These are phyloP conservation scores for Tolypocladium sp. DNA, from an alignment of 2,329 filamentous ascomycete genomes.

Conservation along the genomic window DNA sequence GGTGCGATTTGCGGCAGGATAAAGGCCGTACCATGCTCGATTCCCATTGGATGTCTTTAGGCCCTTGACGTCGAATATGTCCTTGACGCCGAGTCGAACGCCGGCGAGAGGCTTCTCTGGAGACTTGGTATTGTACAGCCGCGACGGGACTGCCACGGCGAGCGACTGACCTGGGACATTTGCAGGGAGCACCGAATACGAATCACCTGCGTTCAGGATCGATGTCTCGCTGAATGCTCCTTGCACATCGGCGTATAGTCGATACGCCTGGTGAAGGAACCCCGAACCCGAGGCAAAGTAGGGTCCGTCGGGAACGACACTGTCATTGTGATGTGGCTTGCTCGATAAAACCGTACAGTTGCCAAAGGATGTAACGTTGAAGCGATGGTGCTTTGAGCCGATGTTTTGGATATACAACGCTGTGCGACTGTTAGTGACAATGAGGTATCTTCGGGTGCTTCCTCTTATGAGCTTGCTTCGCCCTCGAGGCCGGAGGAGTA, in stretches of 20 bases:
- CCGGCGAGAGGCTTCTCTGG: slow-evolving; percentile 43
- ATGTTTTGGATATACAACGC: neutral
- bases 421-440: neutral
- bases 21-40: slow-evolving; percentile 46
- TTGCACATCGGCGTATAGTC: slow-evolving; percentile 12
- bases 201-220: neutral
- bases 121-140: slow-evolving; percentile 43
- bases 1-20: slow-evolving; percentile 35
- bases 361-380: neutral
- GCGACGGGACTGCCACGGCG: slow-evolving; percentile 40
- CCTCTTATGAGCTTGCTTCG: neutral
- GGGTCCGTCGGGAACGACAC: slow-evolving; percentile 4
- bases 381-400: neutral
- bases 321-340: neutral
- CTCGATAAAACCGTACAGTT: neutral
- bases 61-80: slow-evolving; percentile 47
- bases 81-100: slow-evolving; percentile 48
- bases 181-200: slow-evolving; percentile 3
- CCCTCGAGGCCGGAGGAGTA: neutral
- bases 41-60: slow-evolving; percentile 44
- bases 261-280: slow-evolving; percentile 8
- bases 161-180: slow-evolving; percentile 6
- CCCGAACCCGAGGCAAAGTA: slow-evolving; percentile 9
- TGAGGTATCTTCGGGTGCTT: neutral
- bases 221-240: slow-evolving; percentile 10